Conservation (phyloP, 768 basidiomycete genomes). For the Naganishia randhawae region DNA sequence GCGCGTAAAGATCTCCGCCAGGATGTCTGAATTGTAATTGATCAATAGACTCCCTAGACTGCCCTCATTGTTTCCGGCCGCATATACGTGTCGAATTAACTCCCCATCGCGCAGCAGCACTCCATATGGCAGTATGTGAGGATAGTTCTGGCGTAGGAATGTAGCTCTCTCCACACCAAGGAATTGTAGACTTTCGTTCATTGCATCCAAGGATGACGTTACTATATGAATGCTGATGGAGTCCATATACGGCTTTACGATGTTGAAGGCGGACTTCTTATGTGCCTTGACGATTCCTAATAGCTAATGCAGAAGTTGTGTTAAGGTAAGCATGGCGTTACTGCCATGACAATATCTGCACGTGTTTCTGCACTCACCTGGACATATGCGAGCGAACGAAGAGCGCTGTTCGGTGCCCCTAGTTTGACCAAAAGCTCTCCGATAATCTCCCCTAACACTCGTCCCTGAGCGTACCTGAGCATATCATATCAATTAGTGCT, state of each 20-base stretch:
- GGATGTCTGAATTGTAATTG: slow-evolving; percentile 30
- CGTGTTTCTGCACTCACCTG: slow-evolving; percentile 34
- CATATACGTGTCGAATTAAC: slow-evolving; percentile 14
- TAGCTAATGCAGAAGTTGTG: too few relatives aligned
- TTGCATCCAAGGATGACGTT: slow-evolving; percentile 35
- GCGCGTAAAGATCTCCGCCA: slow-evolving; percentile 35
- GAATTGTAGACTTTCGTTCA: slow-evolving; percentile 41
- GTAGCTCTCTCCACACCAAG: slow-evolving; percentile 36
- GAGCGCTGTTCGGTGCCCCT: slow-evolving; percentile 33
- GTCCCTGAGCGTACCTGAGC: slow-evolving; percentile 25
- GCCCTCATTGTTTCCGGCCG: slow-evolving; percentile 18
- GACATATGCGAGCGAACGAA: slow-evolving; percentile 39
- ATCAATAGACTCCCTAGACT: slow-evolving; percentile 31
- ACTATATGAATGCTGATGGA: slow-evolving; percentile 39
- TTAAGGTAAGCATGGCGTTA: too few relatives aligned
- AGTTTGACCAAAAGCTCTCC: slow-evolving; percentile 38
- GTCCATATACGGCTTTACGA: slow-evolving; percentile 40
- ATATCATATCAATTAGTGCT: background rate
- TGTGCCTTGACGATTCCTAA: slow-evolving; percentile 34
- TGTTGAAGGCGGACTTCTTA: slow-evolving; percentile 41
- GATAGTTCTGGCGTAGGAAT: slow-evolving; percentile 42
- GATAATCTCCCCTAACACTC: slow-evolving; percentile 33
- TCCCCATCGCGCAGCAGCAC: slow-evolving; percentile 32
- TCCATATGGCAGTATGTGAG: slow-evolving; percentile 39
- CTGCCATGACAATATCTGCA: too few relatives aligned